Conservation (phyloP, 345 rosid species). For the Brassica cretica region DNA sequence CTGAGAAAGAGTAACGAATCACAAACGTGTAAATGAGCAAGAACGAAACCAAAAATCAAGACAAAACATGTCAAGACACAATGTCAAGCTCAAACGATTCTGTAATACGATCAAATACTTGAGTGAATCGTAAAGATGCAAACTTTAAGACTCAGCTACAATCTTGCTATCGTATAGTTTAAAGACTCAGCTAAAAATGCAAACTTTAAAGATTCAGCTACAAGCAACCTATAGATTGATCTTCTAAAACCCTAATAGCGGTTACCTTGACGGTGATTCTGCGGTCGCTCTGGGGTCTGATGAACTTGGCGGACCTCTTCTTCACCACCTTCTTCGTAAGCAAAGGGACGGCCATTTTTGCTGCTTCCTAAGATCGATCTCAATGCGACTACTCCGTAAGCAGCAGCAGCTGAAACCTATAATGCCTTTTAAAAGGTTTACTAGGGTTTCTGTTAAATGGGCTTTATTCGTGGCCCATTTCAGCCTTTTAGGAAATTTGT, state of each 20-base stretch:
- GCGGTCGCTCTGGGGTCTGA: conserved; percentile 80
- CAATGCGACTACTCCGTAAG: conserved; percentile 16
- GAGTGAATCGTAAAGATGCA: neutral
- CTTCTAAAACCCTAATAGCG: neutral
- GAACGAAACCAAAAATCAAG: neutral
- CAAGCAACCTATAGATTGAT: conserved; percentile 1
- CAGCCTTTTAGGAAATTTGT: neutral
- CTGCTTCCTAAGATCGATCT: conserved; percentile 31
- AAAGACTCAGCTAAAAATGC: neutral
- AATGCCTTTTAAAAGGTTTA: neutral
- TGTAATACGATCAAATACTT: too few relatives aligned
- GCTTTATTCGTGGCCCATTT: conserved; percentile 17
- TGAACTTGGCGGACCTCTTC: conserved; percentile 79
- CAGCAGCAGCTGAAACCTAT: conserved; percentile 5
- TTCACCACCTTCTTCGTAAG: conserved; percentile 71
- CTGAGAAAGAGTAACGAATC: conserved; percentile 16
- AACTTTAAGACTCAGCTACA: neutral
- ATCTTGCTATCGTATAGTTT: neutral
- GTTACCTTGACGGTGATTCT: conserved; percentile 76
- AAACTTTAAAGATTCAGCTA: too few relatives aligned
- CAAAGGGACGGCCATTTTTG: conserved; percentile 73
- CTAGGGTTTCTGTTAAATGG: conserved; percentile 30
- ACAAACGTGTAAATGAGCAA: neutral
- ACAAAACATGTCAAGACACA: neutral
- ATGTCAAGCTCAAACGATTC: neutral